Evolutionary conservation across 495 filamentous ascomycete genomes (phyloP).

Genomic region (Trichoderma erinaceum): DNA sequence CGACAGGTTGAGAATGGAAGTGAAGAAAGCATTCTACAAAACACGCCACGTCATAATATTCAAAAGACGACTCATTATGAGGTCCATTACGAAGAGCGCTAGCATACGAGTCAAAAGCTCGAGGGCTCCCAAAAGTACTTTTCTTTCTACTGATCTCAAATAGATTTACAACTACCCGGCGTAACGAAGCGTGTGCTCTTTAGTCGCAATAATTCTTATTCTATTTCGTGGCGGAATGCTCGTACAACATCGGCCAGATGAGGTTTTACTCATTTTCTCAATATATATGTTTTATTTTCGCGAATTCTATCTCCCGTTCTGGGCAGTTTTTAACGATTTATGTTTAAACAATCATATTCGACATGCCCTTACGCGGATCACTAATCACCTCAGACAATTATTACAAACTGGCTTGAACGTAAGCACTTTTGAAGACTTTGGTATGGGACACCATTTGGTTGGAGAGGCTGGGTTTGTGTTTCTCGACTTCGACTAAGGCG

Average conservation of each 20-base stretch:
- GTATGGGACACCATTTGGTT: no score
- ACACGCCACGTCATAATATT: not conserved
- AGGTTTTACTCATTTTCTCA: not conserved
- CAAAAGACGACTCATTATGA: not conserved
- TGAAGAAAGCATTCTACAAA: not conserved
- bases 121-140: not conserved
- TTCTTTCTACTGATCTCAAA: not conserved
- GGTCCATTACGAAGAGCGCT: not conserved
- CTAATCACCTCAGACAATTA: no score
- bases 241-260: not conserved
- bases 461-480: no score
- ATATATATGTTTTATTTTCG: no score
- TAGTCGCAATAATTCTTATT: not conserved
- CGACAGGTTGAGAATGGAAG: not conserved
- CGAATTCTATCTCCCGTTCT: no score
- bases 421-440: no score
- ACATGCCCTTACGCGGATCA: no score
- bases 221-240: not conserved
- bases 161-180: not conserved
- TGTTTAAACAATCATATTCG: no score
- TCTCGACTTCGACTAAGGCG: no score
- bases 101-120: not conserved
- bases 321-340: no score
- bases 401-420: no score
- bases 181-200: not conserved